Percentiles rank a stretch among this genome's conserved stretches.
These are phyloP conservation scores for Musa beccarii DNA, from an alignment of 176 grass and related monocot species.

Conservation along the genomic window DNA sequence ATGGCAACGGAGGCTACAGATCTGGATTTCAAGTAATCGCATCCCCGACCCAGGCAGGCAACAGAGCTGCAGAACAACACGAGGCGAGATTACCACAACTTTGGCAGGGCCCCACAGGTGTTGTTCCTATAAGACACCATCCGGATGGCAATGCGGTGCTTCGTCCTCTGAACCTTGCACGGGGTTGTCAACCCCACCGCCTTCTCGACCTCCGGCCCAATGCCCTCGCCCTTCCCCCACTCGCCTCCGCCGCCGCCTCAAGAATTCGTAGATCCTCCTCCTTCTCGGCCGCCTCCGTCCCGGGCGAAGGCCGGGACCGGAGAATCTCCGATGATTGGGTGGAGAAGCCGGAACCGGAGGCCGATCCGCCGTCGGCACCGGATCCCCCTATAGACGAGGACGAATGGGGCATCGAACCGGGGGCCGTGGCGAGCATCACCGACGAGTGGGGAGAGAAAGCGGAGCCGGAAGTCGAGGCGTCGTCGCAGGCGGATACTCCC, in stretches of 20 bases:
- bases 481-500: slow-evolving; percentile 1
- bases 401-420: slow-evolving; percentile 29
- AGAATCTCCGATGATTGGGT: slow-evolving; percentile 62
- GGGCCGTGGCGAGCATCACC: neutral
- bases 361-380: slow-evolving; percentile 36
- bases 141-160: too few species aligned
- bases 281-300: neutral
- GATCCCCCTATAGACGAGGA: slow-evolving; percentile 58
- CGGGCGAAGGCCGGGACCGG: neutral
- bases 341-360: slow-evolving; percentile 35
- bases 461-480: slow-evolving; percentile 8
- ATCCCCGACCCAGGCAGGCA: too few species aligned
- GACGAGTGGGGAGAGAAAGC: slow-evolving; percentile 26
- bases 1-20: too few species aligned
- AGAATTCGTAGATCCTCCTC: slow-evolving; percentile 15
- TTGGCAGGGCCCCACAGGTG: too few species aligned
- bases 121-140: too few species aligned
- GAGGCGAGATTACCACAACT: too few species aligned
- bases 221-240: neutral
- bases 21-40: too few species aligned
- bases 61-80: too few species aligned
- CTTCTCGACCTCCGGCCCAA: neutral
- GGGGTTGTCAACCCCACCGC: neutral
- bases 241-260: neutral
- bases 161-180: too few species aligned